These are phyloP conservation scores for Monilinia laxa DNA, from an alignment of 2,329 filamentous ascomycete species.

Conservation along the genomic window DNA sequence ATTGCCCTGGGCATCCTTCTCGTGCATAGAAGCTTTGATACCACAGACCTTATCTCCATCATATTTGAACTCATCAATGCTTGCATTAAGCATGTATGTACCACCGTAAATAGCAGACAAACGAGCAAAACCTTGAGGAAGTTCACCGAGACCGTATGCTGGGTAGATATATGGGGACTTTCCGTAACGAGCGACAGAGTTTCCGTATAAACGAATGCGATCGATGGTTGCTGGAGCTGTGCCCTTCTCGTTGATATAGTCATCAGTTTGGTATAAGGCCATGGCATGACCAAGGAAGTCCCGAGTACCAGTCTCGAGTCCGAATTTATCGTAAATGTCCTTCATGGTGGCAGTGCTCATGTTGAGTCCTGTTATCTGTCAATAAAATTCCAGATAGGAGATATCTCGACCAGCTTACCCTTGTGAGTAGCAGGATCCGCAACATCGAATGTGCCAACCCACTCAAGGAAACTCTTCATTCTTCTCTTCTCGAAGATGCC, in stretches of 20 bases:
- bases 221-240: constrained; percentile 81
- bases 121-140: constrained; percentile 95
- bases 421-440: constrained; percentile 86
- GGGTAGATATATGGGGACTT: constrained; percentile 99
- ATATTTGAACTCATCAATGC: constrained; percentile 84
- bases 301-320: constrained; percentile 81
- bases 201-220: constrained; percentile 93
- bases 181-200: constrained; percentile 95
- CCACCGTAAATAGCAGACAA: constrained; percentile 97
- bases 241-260: constrained; percentile 74
- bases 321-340: constrained; percentile 98
- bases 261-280: constrained; percentile 90
- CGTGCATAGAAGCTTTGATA: constrained; percentile 96
- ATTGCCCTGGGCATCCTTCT: constrained; percentile 62
- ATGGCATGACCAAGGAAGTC: constrained; percentile 99
- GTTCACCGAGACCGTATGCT: constrained; percentile 92
- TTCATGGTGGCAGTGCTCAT: constrained; percentile 83
- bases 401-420: constrained; percentile 54
- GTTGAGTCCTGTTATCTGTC: constrained; percentile 64
- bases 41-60: constrained; percentile 83
- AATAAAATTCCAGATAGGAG: constrained; percentile 30
- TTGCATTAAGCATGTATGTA: constrained; percentile 99
- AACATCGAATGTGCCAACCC: constrained; percentile 82
- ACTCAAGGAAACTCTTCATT: constrained; percentile 95
- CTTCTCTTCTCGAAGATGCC: constrained; percentile 96